phyloP scores from a whole-genome alignment of 495 filamentous ascomycete species.

The Copromyces sp. region DNA sequence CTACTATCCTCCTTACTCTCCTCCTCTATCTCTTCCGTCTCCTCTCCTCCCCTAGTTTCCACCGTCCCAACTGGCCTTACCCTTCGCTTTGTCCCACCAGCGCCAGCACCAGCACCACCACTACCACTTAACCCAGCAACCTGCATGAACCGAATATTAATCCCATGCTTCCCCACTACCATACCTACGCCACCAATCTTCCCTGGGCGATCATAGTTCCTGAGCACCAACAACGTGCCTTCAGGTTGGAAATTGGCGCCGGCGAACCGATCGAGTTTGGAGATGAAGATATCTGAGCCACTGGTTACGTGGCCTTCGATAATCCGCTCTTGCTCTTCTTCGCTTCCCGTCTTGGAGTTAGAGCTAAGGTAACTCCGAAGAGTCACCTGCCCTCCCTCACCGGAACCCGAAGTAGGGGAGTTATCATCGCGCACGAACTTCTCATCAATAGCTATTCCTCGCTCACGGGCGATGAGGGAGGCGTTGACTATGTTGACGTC shows the following conservation, averaged over 20 bases:
- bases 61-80: neutral
- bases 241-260: constrained; percentile 49
- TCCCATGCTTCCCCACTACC: constrained; percentile 47
- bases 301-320: constrained; percentile 56
- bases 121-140: constrained; percentile 41
- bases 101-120: constrained; percentile 8
- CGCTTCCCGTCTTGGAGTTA: constrained; percentile 15
- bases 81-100: neutral
- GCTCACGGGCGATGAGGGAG: constrained; percentile 53
- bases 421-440: constrained; percentile 42
- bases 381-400: constrained; percentile 35
- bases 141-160: constrained; percentile 65
- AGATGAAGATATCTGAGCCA: constrained; percentile 49
- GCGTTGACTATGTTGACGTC: constrained; percentile 72
- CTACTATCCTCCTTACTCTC: constrained; percentile 14
- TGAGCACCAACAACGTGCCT: constrained; percentile 53
- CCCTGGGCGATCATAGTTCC: constrained; percentile 62
- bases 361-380: constrained; percentile 24
- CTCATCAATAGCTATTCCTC: constrained; percentile 60
- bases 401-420: constrained; percentile 46
- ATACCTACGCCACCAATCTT: constrained; percentile 64
- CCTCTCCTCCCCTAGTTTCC: constrained; percentile 8
- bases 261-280: constrained; percentile 51
- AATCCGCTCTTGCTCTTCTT: constrained; percentile 42
- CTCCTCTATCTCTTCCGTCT: constrained; percentile 1